Evolutionary conservation across 1,139 yeast genomes (phyloP).

Genomic region (Lodderomyces margitis): DNA sequence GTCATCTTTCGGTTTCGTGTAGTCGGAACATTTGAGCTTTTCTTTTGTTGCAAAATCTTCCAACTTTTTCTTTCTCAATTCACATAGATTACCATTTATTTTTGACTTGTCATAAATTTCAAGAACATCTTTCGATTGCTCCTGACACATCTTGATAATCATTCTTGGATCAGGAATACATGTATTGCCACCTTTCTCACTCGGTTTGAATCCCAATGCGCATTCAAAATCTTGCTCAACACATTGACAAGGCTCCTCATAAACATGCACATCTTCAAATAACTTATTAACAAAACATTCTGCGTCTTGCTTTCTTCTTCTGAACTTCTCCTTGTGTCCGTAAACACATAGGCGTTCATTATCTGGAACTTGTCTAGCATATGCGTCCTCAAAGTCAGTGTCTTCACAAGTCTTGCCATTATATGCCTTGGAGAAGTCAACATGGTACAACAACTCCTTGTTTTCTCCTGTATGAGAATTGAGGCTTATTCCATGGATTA

Average conservation of each 20-base stretch:
- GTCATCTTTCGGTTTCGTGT: slow-evolving; percentile 28
- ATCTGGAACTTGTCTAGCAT: slow-evolving; percentile 49
- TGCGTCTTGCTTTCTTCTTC: slow-evolving; percentile 66
- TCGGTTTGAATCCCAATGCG: slow-evolving; percentile 49
- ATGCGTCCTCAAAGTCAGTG: slow-evolving; percentile 68
- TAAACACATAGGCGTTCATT: slow-evolving; percentile 61
- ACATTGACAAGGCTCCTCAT: slow-evolving; percentile 67
- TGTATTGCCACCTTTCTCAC: slow-evolving; percentile 33
- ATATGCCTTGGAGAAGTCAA: slow-evolving; percentile 65
- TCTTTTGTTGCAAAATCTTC: slow-evolving; percentile 26
- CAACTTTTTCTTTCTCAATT: slow-evolving; percentile 24
- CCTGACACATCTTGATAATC: slow-evolving; percentile 28
- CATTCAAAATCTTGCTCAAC: slow-evolving; percentile 71
- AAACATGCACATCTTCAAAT: slow-evolving; percentile 56
- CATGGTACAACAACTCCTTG: slow-evolving; percentile 28
- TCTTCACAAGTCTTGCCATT: slow-evolving; percentile 48
- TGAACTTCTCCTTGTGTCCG: slow-evolving; percentile 70
- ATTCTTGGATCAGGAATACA: slow-evolving; percentile 54
- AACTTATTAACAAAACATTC: slow-evolving; percentile 65
- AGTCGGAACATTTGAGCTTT: slow-evolving; percentile 34
- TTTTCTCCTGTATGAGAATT: not conserved
- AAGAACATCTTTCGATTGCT: slow-evolving; percentile 19
- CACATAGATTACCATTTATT: slow-evolving; percentile 52
- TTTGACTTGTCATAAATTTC: slow-evolving; percentile 37
- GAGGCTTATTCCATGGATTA: slow-evolving; percentile 44